Conservation (phyloP, 2,329 filamentous ascomycete genomes). For the Oidium heveae region DNA sequence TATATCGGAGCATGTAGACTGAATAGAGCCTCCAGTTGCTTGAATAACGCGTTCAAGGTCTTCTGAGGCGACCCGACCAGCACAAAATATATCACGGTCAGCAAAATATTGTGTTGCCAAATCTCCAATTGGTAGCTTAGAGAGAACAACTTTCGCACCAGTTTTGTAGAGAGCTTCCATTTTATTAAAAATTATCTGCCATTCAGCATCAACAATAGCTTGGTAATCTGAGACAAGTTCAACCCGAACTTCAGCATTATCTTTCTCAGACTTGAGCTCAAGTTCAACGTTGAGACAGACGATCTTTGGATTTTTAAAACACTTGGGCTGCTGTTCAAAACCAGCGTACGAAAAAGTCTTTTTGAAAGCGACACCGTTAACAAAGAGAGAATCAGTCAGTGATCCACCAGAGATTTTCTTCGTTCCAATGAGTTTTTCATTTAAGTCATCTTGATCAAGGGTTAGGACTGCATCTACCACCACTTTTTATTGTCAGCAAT, state of each 20-base stretch:
- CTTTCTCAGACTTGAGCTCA: conserved; percentile 96
- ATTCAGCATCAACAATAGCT: conserved; percentile 95
- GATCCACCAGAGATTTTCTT: conserved; percentile 97
- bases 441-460: conserved; percentile 86
- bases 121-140: conserved; percentile 92
- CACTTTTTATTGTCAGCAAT: conserved; percentile 31
- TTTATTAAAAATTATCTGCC: conserved; percentile 99
- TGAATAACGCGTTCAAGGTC: conserved; percentile 93
- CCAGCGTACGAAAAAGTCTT: conserved; percentile 98
- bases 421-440: conserved; percentile 92
- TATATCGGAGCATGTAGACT: conserved; percentile 94
- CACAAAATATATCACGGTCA: conserved; percentile 94
- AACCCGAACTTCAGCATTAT: conserved; percentile 93
- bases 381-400: conserved; percentile 83
- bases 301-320: conserved; percentile 82
- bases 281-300: conserved; percentile 95
- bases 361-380: conserved; percentile 97
- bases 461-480: conserved; percentile 91
- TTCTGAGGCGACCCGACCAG: conserved; percentile 69
- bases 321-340: conserved; percentile 97
- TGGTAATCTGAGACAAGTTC: conserved; percentile 98
- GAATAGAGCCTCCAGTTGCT: conserved; percentile 73
- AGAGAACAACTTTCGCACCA: conserved; percentile 89
- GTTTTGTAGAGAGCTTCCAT: conserved; percentile 85
- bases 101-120: conserved; percentile 95